These are phyloP conservation scores for Mycosphaerella sp. DNA, from an alignment of 2,329 filamentous ascomycete species.

Conservation along the genomic window DNA sequence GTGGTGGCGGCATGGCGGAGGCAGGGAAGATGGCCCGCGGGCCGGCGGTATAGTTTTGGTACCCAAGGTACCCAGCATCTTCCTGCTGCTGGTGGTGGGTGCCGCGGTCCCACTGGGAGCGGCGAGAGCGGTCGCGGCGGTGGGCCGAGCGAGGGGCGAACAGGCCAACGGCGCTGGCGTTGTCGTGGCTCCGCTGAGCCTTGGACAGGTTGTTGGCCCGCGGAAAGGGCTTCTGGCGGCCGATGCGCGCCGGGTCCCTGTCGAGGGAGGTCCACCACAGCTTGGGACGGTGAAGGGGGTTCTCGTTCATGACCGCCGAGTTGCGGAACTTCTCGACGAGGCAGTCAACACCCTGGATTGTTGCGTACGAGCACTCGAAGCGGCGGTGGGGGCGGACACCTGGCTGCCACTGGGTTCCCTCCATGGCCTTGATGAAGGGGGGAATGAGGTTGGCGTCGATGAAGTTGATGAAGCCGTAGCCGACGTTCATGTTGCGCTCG, in stretches of 20 bases:
- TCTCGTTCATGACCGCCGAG: constrained; percentile 90
- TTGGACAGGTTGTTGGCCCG: constrained; percentile 78
- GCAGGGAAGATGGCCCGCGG: neutral
- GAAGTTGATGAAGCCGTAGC: constrained; percentile 97
- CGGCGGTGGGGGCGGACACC: constrained; percentile 59
- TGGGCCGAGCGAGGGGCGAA: constrained; percentile 75
- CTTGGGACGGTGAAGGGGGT: constrained; percentile 75
- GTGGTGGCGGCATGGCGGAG: neutral
- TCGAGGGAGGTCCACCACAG: constrained; percentile 54
- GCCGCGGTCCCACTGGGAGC: constrained; percentile 75
- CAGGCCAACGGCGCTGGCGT: constrained; percentile 78
- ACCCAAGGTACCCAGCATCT: constrained; percentile 21
- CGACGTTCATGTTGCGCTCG: constrained; percentile 58
- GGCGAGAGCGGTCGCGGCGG: constrained; percentile 62
- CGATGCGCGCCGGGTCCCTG: constrained; percentile 46
- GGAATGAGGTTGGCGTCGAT: constrained; percentile 70
- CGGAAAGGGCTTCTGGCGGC: constrained; percentile 70
- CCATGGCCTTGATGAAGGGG: constrained; percentile 34
- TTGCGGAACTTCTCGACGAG: constrained; percentile 94
- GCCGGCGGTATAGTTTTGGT: constrained; percentile 8
- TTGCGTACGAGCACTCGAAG: constrained; percentile 92
- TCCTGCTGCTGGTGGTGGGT: constrained; percentile 45
- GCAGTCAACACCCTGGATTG: constrained; percentile 87
- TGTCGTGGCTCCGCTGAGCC: constrained; percentile 79
- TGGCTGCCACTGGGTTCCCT: constrained; percentile 56